A percentile compares a stretch with the other conserved stretches of the same genome.
phyloP scores from a whole-genome alignment of 352 stramenopile genomes.

The Blastocystis sp. region DNA sequence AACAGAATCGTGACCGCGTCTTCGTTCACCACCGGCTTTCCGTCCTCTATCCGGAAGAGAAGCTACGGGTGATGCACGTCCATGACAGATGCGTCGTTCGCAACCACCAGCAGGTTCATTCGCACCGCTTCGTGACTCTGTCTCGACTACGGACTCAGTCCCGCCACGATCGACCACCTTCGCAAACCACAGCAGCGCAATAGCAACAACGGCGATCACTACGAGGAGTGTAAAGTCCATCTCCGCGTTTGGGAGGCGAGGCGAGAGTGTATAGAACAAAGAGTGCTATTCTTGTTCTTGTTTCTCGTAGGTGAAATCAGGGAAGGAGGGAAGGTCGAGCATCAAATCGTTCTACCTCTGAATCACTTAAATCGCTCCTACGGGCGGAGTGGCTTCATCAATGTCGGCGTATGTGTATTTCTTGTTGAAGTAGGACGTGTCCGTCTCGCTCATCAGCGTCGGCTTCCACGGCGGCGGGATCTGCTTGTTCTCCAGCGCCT shows the following conservation, averaged over 20 bases:
- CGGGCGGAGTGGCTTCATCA: slow-evolving; percentile 63
- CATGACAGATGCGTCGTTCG: slow-evolving; percentile 12
- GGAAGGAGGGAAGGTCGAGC: slow-evolving; percentile 60
- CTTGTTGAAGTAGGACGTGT: slow-evolving; percentile 89
- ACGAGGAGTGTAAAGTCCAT: slow-evolving; percentile 3
- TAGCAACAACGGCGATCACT: background rate
- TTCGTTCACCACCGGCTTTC: background rate
- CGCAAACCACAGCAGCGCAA: background rate
- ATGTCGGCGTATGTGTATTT: slow-evolving; percentile 80
- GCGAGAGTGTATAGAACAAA: slow-evolving; percentile 51
- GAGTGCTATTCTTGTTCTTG: slow-evolving; percentile 10
- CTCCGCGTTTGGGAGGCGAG: background rate
- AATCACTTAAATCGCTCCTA: background rate
- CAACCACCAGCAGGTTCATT: slow-evolving; percentile 41
- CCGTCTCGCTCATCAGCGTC: slow-evolving; percentile 73
- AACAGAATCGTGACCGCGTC: slow-evolving; percentile 34
- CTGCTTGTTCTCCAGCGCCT: slow-evolving; percentile 81
- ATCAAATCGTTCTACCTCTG: slow-evolving; percentile 44
- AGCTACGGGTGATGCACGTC: background rate
- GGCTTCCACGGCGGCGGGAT: slow-evolving; percentile 84
- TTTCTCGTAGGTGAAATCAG: slow-evolving; percentile 64
- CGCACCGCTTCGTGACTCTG: background rate
- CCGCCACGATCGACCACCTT: background rate
- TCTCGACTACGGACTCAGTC: background rate
- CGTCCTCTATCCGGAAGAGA: background rate